A percentile compares a stretch with the other conserved stretches of the same genome.
Evolutionary conservation across 805 yeast species (phyloP).

Genomic region (Kodamaea leandrae): DNA sequence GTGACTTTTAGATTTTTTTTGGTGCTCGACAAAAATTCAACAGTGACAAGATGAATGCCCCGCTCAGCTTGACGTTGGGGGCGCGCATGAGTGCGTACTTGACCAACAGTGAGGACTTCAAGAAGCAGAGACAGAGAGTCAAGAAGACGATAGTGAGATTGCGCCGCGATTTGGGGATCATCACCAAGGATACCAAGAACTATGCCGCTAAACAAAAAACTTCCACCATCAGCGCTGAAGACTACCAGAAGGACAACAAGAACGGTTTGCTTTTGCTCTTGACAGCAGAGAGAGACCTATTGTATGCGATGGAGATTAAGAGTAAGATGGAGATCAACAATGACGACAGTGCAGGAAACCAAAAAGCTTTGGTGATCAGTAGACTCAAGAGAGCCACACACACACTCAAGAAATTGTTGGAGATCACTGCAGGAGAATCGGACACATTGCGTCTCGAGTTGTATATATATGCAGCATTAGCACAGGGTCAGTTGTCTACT

Average conservation of each 20-base stretch:
- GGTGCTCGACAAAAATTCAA: constrained; percentile 4
- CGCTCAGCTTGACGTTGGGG: constrained; percentile 47
- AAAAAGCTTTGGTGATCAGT: constrained; percentile 48
- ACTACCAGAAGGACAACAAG: constrained; percentile 48
- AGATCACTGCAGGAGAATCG: constrained; percentile 38
- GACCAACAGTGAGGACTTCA: constrained; percentile 66
- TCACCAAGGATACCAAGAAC: constrained; percentile 64
- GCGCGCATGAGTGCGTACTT: constrained; percentile 62
- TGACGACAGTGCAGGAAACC: constrained; percentile 37
- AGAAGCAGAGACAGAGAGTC: constrained; percentile 61
- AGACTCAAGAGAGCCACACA: constrained; percentile 65
- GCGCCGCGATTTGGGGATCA: constrained; percentile 62
- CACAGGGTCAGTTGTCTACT: constrained; percentile 51
- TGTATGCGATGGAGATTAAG: constrained; percentile 65
- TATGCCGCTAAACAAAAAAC: constrained; percentile 50
- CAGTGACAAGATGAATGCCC: constrained; percentile 39
- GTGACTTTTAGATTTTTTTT: not conserved
- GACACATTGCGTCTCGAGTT: constrained; percentile 26
- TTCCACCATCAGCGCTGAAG: constrained; percentile 44
- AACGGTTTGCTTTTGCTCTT: constrained; percentile 60
- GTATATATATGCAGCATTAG: constrained; percentile 43
- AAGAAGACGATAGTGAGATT: constrained; percentile 59
- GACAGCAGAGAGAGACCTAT: constrained; percentile 74
- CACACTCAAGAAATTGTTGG: constrained; percentile 43
- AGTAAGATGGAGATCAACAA: constrained; percentile 52